A percentile compares a stretch with the other conserved stretches of the same genome.
Conservation (phyloP, 2,329 filamentous ascomycete species). For the Trichoderma citrinoviride region DNA sequence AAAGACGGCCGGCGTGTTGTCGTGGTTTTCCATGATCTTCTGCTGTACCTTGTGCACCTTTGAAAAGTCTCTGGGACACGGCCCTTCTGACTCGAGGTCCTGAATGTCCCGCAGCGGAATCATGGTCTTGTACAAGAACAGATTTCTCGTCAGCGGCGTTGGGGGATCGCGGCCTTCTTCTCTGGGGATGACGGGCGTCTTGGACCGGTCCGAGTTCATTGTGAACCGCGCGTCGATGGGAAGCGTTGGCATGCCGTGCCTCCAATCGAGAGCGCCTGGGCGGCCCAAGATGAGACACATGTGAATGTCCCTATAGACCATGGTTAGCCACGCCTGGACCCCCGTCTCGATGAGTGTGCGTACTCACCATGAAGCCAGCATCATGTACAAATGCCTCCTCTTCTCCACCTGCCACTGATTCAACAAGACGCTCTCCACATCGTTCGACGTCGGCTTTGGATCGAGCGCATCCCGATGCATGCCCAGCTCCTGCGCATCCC, state of each 20-base stretch:
- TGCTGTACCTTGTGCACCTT: constrained; percentile 55
- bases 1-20: constrained; percentile 51
- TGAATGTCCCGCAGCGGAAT: constrained; percentile 52
- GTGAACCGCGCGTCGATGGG: constrained; percentile 55
- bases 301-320: constrained; percentile 49
- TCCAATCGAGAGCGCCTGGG: constrained; percentile 54
- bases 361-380: constrained; percentile 44
- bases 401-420: constrained; percentile 59
- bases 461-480: constrained; percentile 55
- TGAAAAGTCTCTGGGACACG: constrained; percentile 52
- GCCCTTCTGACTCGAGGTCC: constrained; percentile 55
- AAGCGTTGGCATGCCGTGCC: constrained; percentile 45
- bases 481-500: constrained; percentile 62
- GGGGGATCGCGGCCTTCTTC: constrained; percentile 50
- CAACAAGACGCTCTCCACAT: constrained; percentile 49
- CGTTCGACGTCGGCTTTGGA: constrained; percentile 46
- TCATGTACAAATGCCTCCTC: constrained; percentile 55
- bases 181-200: constrained; percentile 48
- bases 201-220: constrained; percentile 41
- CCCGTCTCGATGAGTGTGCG: neutral
- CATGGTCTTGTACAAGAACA: constrained; percentile 51
- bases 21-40: constrained; percentile 47
- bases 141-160: constrained; percentile 52
- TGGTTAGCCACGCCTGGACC: neutral
- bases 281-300: constrained; percentile 54